These are phyloP conservation scores for Pestalotiopsis sp. DNA, from an alignment of 2,329 filamentous ascomycete genomes.

Conservation along the genomic window DNA sequence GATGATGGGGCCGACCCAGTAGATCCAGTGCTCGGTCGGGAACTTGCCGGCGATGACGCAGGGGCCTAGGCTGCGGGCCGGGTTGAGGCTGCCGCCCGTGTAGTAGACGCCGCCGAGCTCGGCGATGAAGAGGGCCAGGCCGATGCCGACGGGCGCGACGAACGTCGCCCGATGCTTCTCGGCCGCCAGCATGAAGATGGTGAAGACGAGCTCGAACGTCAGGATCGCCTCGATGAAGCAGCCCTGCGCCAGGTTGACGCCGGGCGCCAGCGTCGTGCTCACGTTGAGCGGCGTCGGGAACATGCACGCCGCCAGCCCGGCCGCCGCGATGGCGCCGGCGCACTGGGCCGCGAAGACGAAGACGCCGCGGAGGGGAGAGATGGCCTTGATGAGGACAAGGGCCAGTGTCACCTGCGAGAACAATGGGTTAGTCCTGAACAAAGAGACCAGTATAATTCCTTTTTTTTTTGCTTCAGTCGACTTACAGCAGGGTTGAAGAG, in stretches of 20 bases:
- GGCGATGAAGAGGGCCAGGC: conserved; percentile 57
- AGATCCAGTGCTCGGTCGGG: conserved; percentile 40
- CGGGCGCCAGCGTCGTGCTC: conserved; percentile 43
- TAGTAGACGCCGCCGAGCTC: conserved; percentile 39
- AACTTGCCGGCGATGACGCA: conserved; percentile 37
- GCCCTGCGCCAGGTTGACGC: conserved; percentile 45
- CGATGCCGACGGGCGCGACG: conserved; percentile 63
- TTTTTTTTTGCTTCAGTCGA: neutral
- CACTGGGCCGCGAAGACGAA: conserved; percentile 17
- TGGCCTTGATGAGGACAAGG: conserved; percentile 12
- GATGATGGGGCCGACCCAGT: conserved; percentile 42
- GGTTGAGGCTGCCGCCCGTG: conserved; percentile 39
- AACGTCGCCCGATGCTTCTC: conserved; percentile 65
- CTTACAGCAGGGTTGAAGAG: conserved; percentile 21
- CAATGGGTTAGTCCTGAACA: neutral
- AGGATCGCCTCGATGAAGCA: conserved; percentile 57
- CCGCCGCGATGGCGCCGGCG: conserved; percentile 22
- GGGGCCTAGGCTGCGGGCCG: conserved; percentile 37
- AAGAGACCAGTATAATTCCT: neutral
- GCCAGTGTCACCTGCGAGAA: conserved; percentile 16
- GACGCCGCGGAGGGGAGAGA: conserved; percentile 13
- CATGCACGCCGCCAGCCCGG: conserved; percentile 35
- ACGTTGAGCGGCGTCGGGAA: conserved; percentile 49
- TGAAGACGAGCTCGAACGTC: conserved; percentile 52
- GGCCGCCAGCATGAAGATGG: conserved; percentile 59